Base-by-base conservation (phyloP, 768 basidiomycete genomes). In the Rhodotorula toruloides region DNA sequence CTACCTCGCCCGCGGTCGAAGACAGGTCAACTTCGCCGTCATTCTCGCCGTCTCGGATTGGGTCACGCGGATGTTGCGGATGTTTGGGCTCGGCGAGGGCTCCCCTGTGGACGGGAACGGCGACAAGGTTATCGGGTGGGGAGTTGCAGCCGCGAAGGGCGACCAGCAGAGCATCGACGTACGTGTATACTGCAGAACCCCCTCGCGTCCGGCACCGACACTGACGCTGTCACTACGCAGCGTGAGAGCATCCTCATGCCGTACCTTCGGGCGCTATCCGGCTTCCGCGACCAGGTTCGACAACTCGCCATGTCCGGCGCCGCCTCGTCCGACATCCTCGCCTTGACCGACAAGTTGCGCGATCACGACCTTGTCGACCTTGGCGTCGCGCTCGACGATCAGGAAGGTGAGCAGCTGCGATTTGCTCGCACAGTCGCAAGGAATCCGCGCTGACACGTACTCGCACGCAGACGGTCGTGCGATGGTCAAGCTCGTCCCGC, bases 381-480 rank as follows among this genome's bases (percentile, higher is more conserved):
- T 55, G 96, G 96, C 13, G 90, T 99, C 11, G 92, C 92, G 13
- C 80, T 99, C 40, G 96, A 98, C 76, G 96, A 99, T 80, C 90
- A 91, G 79, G 91, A 93, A 81, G 91, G 91, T 86, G 68, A 56
- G 80, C n/a, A n/a, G n/a, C 77, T 16, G 14, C 39, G 36, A 34
- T 52, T 17, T 63, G 43, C 29, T 61, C 47, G 44, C 36, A 54
- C 8, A 29, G 52, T 50, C 58, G 17, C 37, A 50, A 22, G 4
- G 29, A 21, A 31, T 34, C 34, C 54, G 58, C 32, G 27, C 31
- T 34, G 9, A 31, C 31, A 11, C 31, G 16, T 4, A 34, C 32
- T 13, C 31, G n/a, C n/a, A n/a, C n/a, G n/a, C 70, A 92, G 92
- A 93, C 80, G 93, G 93, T n/a, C 86, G 86, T 74, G 94, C 94